Evolutionary conservation across 2,329 filamentous ascomycete genomes (phyloP).

Genomic region (Apiospora koreana): DNA sequence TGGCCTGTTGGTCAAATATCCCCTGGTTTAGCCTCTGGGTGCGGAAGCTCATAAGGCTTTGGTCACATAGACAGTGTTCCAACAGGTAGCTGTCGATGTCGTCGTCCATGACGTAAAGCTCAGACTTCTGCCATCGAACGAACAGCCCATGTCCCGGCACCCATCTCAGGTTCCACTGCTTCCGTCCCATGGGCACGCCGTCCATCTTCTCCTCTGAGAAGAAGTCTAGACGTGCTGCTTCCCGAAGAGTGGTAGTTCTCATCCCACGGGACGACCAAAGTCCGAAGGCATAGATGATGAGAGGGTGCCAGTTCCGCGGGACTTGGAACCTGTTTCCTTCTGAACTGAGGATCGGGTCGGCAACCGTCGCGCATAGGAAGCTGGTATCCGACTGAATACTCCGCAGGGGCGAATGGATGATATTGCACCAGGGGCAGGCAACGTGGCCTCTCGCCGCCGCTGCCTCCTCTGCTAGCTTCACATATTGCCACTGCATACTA

Average conservation of each 20-base stretch:
- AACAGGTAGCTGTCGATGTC: no score
- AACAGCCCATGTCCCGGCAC: background rate
- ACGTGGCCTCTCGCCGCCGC: background rate
- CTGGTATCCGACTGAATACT: background rate
- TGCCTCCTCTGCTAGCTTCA: background rate
- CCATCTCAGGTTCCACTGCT: background rate
- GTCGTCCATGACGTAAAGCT: background rate
- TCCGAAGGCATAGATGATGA: background rate
- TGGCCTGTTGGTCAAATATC: no score
- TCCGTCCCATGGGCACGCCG: background rate
- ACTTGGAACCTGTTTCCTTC: background rate
- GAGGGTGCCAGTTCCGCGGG: background rate
- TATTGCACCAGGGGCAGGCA: background rate
- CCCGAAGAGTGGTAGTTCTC: background rate
- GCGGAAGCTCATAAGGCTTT: background rate
- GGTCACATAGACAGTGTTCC: no score
- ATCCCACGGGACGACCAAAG: background rate
- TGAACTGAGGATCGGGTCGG: background rate
- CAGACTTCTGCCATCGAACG: background rate
- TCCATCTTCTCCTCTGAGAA: background rate
- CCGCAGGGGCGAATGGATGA: background rate
- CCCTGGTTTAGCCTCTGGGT: no score
- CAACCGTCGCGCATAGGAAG: background rate
- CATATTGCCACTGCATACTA: background rate
- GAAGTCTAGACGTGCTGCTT: background rate